Conservation (phyloP, 441 rosid genomes). For the Pelargonium citronellum region DNA sequence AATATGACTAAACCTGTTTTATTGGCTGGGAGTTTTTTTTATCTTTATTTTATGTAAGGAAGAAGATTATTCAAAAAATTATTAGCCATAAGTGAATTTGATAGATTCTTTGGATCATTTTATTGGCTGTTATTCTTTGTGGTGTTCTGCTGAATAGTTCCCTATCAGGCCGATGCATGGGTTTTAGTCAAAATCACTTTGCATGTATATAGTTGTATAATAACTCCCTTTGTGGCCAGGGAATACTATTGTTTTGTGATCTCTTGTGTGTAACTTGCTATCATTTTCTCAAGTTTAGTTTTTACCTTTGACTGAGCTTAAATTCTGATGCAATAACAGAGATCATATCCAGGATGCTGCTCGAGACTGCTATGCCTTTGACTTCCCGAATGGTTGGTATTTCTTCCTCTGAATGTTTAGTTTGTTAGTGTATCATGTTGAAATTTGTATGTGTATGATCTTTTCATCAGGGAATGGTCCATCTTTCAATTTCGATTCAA, state of each 20-base stretch:
- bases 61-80: no score
- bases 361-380: constrained; percentile 38
- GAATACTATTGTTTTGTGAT: neutral
- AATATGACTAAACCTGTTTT: neutral
- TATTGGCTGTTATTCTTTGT: no score
- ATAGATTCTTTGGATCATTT: no score
- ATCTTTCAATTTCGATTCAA: neutral
- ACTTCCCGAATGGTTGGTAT: constrained; percentile 40
- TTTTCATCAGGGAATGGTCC: neutral
- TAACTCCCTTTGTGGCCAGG: no score
- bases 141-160: no score
- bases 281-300: neutral
- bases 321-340: constrained; percentile 25
- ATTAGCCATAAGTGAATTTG: no score
- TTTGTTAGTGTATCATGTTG: neutral
- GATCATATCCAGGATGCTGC: constrained; percentile 40
- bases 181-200: neutral
- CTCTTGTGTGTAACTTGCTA: neutral
- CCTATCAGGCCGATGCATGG: no score
- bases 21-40: no score
- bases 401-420: neutral
- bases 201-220: neutral
- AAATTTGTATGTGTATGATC: neutral
- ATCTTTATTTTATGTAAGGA: no score
- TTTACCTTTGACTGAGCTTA: constrained; percentile 12